Evolutionary conservation across 257 asterid genomes (phyloP), one percentile per base, ranked within the genome.

Genomic region (Solanum etuberosum): DNA sequence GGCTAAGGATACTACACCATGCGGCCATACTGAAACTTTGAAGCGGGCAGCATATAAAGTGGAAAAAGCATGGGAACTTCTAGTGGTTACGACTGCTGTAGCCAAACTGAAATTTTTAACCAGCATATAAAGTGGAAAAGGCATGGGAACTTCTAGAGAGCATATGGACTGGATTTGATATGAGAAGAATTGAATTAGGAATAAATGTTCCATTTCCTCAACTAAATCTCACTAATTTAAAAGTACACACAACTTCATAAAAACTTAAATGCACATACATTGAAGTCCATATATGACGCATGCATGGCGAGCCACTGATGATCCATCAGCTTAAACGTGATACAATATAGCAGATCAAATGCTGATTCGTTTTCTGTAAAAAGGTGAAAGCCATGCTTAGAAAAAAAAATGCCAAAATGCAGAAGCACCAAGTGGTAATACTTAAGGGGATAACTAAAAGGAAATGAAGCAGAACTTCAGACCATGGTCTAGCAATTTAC

Each of bases 261-360:
- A 18, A 43, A 15, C 20, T 15, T 43, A 68, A 63, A 87, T 15
- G 63, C 37, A 88, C 98, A 88, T 93, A 95, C 99, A 89, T 97
- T 97, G 90, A 95, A 95, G 88, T 97, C 99, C 99, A 97, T 97
- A 94, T 97, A 97, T 38, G 99, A 97, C 63, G 99, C 99, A 88
- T 88, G 97, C 99, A 97, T 97, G 87, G 94, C 91, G 16, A 97
- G 99, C 99, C 99, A 97, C 87, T 93, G 98, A 61, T 93, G 90
- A 90, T 97, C 99, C 99, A 97, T 97, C 91, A 95, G 96, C 98
- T 95, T 95, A 94, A 97, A 97, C 57, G 99, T 88, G 91, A 97
- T 95, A 89, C 99, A 95, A 85, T 97, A 97, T 40, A 97, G 94
- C 87, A 97, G 97, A 90, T 97, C 99, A 87, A 97, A 97, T 65